Base-by-base conservation (phyloP, 208 protist genomes). In the Porcisia hertigi region DNA sequence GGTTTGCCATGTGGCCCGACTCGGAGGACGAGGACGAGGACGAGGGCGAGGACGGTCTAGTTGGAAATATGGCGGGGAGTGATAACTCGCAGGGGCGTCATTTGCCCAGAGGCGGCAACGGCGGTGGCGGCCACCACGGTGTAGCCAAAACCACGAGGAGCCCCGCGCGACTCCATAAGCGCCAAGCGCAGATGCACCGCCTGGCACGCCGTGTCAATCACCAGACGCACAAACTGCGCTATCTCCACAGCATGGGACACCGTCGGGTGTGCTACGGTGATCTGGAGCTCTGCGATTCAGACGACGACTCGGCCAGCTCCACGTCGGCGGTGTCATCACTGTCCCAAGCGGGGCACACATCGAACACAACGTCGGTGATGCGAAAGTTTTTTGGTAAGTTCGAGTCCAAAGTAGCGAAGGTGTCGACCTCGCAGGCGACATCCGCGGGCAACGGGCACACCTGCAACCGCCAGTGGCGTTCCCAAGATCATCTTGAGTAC, bases 1-100 rank as follows among this genome's bases (percentile, higher is more conserved):
- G 83, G 0, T 58, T 75, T 30, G 93, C 89, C 12, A 97, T 97
- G 93, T 97, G 90, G 91, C 89, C 89, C 2, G 76, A 89, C 60
- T 64, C 55, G 64, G 60, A 71, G n/a, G 75, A 63, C 58, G 65
- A 59, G 2, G 59, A 53, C 20, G 25, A 47, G 9, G 58, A 53
- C 39, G 67, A 34, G 6, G 58, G 7, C 49, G 47, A 12, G 5
- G 47, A 12, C 1, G 58, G 65, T 45, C 23, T n/a, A 18, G 45
- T 39, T 36, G 47, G 14, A 6, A 58, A 2, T 1, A 71, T 20
- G 45, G 47, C 30, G 18, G 39, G 18, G 25, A 41, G 39, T n/a
- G 47, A 16, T n/a, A 57, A 41, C 66, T 36, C 66, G 47, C 63
- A 67, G 58, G 41, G 34, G 41, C 18, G 57, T 60, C 14, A 36